phyloP scores from a whole-genome alignment of 2,329 filamentous ascomycete genomes.

The Shiraia sp. region DNA sequence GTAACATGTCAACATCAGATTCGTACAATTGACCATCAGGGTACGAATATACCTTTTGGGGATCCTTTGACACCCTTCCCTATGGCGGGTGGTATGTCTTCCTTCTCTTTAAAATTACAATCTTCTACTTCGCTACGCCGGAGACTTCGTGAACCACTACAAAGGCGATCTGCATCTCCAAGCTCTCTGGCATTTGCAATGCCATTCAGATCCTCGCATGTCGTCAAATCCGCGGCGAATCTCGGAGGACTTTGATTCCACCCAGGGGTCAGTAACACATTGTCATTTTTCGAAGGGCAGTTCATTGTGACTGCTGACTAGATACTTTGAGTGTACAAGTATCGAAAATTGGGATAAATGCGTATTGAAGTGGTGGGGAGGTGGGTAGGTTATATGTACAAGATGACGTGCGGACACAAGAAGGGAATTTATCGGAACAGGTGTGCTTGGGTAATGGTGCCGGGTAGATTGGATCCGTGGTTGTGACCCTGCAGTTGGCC shows the following conservation, averaged over 20 bases:
- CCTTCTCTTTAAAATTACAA: slow-evolving; percentile 19
- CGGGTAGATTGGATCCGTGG: not conserved
- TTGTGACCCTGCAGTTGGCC: not conserved
- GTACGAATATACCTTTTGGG: slow-evolving; percentile 14
- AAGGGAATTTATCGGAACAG: slow-evolving; percentile 7
- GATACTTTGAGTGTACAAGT: not conserved
- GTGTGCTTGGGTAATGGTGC: not conserved
- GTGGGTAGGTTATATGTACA: slow-evolving; percentile 5
- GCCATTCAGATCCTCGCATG: slow-evolving; percentile 35
- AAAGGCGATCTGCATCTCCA: slow-evolving; percentile 25
- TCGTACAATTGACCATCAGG: not conserved
- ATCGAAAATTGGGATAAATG: not conserved
- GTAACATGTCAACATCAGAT: slow-evolving; percentile 8
- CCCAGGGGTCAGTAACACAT: slow-evolving; percentile 27
- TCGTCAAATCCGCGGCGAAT: slow-evolving; percentile 37
- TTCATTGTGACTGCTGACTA: slow-evolving; percentile 24
- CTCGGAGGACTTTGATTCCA: slow-evolving; percentile 38
- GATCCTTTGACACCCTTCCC: slow-evolving; percentile 34
- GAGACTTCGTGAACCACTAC: slow-evolving; percentile 14
- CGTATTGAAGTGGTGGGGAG: not conserved
- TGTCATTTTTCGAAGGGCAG: slow-evolving; percentile 36
- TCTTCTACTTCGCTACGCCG: slow-evolving; percentile 18
- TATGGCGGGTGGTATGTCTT: slow-evolving; percentile 11
- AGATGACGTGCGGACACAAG: slow-evolving; percentile 19
- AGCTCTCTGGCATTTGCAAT: slow-evolving; percentile 37